A percentile compares a stretch with the other conserved stretches of the same genome.
Evolutionary conservation across 2,329 filamentous ascomycete species (phyloP).

Genomic region (Aureobasidium sp.): DNA sequence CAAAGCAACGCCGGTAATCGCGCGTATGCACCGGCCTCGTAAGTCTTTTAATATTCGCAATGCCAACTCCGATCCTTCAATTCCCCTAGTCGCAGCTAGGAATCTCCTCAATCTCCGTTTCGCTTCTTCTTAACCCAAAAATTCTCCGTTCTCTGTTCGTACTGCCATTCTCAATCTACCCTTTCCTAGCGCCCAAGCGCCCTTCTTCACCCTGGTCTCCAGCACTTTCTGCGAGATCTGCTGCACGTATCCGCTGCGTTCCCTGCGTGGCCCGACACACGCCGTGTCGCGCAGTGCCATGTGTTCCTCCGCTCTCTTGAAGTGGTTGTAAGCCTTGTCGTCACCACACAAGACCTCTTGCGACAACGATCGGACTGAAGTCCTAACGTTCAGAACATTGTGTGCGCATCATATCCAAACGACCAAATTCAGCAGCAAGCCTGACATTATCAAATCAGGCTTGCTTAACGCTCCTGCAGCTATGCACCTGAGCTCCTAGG

Average conservation of each 20-base stretch:
- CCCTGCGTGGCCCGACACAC: slow-evolving; percentile 5
- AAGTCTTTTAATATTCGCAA: background rate
- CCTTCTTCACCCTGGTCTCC: background rate
- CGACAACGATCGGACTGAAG: background rate
- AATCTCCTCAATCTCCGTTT: background rate
- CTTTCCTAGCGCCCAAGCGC: background rate
- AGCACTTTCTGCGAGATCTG: background rate
- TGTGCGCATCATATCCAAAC: background rate
- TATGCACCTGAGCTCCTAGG: slow-evolving; percentile 5
- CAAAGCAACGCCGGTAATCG: background rate
- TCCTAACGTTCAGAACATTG: background rate
- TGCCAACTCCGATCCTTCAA: slow-evolving; percentile 6
- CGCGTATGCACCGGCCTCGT: slow-evolving; percentile 9
- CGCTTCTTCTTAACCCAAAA: background rate
- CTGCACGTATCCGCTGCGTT: slow-evolving; percentile 13
- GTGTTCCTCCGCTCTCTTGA: background rate
- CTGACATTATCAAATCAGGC: background rate
- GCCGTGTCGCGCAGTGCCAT: slow-evolving; percentile 12
- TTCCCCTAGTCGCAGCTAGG: background rate
- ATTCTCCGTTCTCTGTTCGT: background rate
- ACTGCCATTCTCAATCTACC: background rate
- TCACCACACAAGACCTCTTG: background rate
- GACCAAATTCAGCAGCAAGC: background rate
- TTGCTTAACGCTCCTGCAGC: slow-evolving; percentile 10
- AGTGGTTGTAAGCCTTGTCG: background rate